Evolutionary conservation across 2,329 filamentous ascomycete genomes (phyloP), one percentile per base, ranked within the genome.

Genomic region (Aschersonia sp.): DNA sequence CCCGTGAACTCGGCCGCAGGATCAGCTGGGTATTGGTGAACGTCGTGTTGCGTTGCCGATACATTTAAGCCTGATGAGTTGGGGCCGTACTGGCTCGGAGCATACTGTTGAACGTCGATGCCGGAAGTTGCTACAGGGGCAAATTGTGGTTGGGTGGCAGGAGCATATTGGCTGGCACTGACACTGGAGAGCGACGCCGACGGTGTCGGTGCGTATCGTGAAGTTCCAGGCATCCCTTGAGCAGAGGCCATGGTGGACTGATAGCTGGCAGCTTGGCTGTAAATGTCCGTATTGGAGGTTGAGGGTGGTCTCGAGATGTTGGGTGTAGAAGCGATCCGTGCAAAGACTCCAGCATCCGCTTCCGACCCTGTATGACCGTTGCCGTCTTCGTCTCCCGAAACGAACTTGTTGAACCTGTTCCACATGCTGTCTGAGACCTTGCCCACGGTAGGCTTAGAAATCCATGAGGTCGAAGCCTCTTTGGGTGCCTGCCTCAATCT

Each of bases 401-500:
- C 89, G 59, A 98, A 98, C 58, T 89, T 96, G 66, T 89, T 97
- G 67, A 99, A 96, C 50, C 85, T 88, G 53, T 82, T 89, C 77
- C 88, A 89, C 61, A 97, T 80, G 35, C 85, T 88, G 51, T 85
- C 89, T 2, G 89, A 92, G 0, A 97, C 88, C 65, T 94, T 95
- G 64, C 94, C 89, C 77, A 97, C 94, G 63, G 81, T 96, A 5
- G 91, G 89, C 63, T 92, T 95, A 1, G 88, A 84, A 47, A 98
- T 92, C 87, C 91, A 95, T 2, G 89, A 91, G 28, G 79, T 82
- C 5, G 81, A 82, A 48, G 78, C 81, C 54, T 92, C 88, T 59
- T 84, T 87, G 9, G 89, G 88, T 20, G 89, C 84, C 61, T 92
- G 85, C 55, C 84, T 89, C 40, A 99, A 70, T 51, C 91, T 82